A percentile compares a stretch with the other conserved stretches of the same genome.
These are phyloP conservation scores for Fusarium duplospermum DNA, from an alignment of 2,329 filamentous ascomycete genomes.

Conservation along the genomic window DNA sequence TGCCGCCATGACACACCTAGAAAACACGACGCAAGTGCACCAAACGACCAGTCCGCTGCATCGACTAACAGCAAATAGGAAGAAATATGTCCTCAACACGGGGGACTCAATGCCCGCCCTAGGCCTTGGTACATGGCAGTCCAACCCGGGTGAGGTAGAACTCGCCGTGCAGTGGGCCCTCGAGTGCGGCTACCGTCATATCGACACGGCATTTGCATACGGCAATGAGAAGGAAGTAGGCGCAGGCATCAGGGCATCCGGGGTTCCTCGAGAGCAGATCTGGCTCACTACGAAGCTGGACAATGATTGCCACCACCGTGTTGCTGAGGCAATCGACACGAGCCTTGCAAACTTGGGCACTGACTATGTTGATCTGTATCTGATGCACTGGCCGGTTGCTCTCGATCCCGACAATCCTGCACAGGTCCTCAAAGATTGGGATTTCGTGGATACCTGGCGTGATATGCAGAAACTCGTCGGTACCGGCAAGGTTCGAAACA, in stretches of 20 bases:
- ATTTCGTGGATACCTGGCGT: conserved; percentile 66
- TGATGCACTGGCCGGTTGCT: conserved; percentile 61
- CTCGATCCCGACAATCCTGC: conserved; percentile 45
- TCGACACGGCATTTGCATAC: conserved; percentile 60
- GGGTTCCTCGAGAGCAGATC: conserved; percentile 51
- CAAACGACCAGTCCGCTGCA: not conserved
- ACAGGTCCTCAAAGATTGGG: not conserved
- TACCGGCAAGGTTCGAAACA: conserved; percentile 55
- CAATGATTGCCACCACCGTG: conserved; percentile 59
- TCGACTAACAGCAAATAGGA: not conserved
- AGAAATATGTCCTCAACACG: conserved; percentile 40
- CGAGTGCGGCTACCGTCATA: conserved; percentile 55
- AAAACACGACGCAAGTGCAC: not conserved
- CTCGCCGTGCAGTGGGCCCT: conserved; percentile 54
- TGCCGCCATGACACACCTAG: not conserved
- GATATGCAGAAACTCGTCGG: conserved; percentile 53
- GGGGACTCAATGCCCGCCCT: conserved; percentile 48
- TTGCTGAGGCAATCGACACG: conserved; percentile 58
- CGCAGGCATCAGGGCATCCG: conserved; percentile 48
- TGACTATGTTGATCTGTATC: conserved; percentile 63
- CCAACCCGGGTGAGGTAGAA: conserved; percentile 64
- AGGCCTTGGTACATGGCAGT: conserved; percentile 49
- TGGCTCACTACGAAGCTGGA: conserved; percentile 70
- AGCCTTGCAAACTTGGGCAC: conserved; percentile 60
- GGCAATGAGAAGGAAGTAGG: conserved; percentile 56